Evolutionary conservation across 164 flowering plant species (phyloP), one percentile per base, ranked within the genome.

Genomic region (Platanus orientalis): DNA sequence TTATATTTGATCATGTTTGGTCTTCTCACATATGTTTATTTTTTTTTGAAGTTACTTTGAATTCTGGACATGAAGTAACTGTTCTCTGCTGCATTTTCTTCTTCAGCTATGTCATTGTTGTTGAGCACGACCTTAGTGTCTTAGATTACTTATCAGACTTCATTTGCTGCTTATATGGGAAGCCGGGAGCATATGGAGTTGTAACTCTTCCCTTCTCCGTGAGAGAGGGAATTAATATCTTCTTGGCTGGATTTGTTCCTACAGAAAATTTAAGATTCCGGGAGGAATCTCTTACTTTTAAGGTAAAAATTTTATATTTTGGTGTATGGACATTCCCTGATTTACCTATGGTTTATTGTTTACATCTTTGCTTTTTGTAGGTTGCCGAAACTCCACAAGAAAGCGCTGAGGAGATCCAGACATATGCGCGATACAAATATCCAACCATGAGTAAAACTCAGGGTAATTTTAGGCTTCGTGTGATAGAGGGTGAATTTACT

Each of bases 401-500:
- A 64, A 82, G 64, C 70, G 84, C 85, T 29, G 94, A 84, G 71
- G 91, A 88, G 56, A 71, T 84, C 66, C 79, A 88, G 65, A 75
- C 89, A 30, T 86, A 88, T 84, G 87, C 94, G 42, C 78, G 86
- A 51, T 86, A 88, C 58, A 86, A 55, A 71, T 88, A 88, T 61
- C 95, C 95, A 9, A 76, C 89, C 57, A 88, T 88, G 95, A 63
- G 58, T 45, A 88, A 79, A 69, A 82, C 86, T 57, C 97, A 88
- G 74, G 99, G 99, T 3, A 80, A 81, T 65, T 95, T 95, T 65
- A 90, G 65, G 71, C 92, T 95, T 70, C 75, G 78, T 60, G 97
- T 85, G 40, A 28, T 72, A 23, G 99, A 88, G 81, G 99, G 97
- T 64, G 99, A 95, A 83, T 95, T 92, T 67, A 95, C 99, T 7